Conservation (phyloP, 257 asterid species). For the Verbascum thapsus region DNA sequence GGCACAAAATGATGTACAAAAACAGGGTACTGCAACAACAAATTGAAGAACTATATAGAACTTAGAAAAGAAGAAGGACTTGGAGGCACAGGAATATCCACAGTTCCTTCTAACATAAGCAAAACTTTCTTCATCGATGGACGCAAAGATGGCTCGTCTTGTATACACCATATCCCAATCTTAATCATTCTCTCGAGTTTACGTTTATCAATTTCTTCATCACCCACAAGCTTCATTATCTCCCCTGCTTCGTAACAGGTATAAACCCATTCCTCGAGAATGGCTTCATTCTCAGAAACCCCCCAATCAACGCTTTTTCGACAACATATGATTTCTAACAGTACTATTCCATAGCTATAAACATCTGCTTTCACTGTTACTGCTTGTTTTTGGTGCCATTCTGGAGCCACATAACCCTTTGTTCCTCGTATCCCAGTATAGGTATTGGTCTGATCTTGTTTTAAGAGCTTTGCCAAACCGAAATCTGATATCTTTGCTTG, state of each 20-base stretch:
- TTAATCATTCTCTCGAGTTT: constrained; percentile 34
- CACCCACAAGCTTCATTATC: constrained; percentile 26
- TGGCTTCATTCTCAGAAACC: constrained; percentile 39
- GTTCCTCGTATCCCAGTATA: constrained; percentile 53
- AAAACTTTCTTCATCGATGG: constrained; percentile 47
- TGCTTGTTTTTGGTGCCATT: constrained; percentile 48
- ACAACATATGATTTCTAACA: constrained; percentile 35
- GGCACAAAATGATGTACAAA: too few species aligned
- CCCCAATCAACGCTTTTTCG: constrained; percentile 38
- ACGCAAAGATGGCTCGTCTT: constrained; percentile 40
- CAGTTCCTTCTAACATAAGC: constrained; percentile 45
- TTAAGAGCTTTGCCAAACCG: constrained; percentile 59
- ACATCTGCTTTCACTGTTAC: constrained; percentile 61
- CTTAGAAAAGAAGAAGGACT: constrained; percentile 38
- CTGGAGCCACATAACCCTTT: constrained; percentile 57
- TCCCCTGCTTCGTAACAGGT: constrained; percentile 33
- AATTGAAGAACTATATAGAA: constrained; percentile 17
- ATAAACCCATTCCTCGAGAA: constrained; percentile 55
- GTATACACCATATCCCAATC: constrained; percentile 46
- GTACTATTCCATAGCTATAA: constrained; percentile 44
- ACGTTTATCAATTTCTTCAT: constrained; percentile 31
- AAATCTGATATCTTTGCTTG: constrained; percentile 55
- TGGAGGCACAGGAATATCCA: constrained; percentile 41
- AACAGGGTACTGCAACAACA: too few species aligned
- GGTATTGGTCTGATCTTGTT: constrained; percentile 51